Evolutionary conservation across 2,329 filamentous ascomycete genomes (phyloP).

Genomic region (Colletotrichum magnum): DNA sequence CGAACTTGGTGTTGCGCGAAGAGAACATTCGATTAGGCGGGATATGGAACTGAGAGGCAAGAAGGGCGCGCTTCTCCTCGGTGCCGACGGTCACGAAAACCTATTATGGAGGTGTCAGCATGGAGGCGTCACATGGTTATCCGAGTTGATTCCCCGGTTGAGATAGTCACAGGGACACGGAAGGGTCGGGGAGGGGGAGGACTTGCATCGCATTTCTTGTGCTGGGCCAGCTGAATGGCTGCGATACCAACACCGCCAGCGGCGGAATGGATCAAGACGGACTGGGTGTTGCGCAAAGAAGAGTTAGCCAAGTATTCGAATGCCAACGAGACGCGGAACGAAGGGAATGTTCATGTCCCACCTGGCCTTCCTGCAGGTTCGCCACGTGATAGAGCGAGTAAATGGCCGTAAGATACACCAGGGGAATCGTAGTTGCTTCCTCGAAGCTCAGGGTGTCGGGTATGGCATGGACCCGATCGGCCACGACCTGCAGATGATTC

Average conservation of each 20-base stretch:
- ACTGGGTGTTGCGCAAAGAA: too few relatives aligned
- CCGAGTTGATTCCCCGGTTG: too few relatives aligned
- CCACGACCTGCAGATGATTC: neutral
- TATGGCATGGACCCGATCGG: neutral
- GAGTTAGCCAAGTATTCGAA: too few relatives aligned
- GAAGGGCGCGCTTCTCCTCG: slow-evolving; percentile 44
- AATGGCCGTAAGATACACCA: slow-evolving; percentile 6
- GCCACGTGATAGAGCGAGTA: slow-evolving; percentile 47
- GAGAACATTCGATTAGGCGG: slow-evolving; percentile 10
- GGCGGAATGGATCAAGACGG: slow-evolving; percentile 12
- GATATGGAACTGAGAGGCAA: neutral
- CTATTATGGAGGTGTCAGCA: neutral
- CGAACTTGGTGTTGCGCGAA: slow-evolving; percentile 45
- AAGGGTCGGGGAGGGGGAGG: neutral
- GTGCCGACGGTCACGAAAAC: slow-evolving; percentile 49
- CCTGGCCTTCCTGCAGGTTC: slow-evolving; percentile 43
- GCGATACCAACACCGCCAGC: slow-evolving; percentile 18
- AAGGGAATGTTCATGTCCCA: neutral
- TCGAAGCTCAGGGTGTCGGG: slow-evolving; percentile 11
- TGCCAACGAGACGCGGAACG: too few relatives aligned
- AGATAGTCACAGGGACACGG: too few relatives aligned
- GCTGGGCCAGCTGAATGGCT: slow-evolving; percentile 15
- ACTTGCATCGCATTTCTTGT: neutral
- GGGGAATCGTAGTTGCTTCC: slow-evolving; percentile 19
- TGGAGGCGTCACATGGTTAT: neutral